Evolutionary conservation across 2,329 filamentous ascomycete species (phyloP), one percentile per base, ranked within the genome.

Genomic region (Acrocalymma vagum): DNA sequence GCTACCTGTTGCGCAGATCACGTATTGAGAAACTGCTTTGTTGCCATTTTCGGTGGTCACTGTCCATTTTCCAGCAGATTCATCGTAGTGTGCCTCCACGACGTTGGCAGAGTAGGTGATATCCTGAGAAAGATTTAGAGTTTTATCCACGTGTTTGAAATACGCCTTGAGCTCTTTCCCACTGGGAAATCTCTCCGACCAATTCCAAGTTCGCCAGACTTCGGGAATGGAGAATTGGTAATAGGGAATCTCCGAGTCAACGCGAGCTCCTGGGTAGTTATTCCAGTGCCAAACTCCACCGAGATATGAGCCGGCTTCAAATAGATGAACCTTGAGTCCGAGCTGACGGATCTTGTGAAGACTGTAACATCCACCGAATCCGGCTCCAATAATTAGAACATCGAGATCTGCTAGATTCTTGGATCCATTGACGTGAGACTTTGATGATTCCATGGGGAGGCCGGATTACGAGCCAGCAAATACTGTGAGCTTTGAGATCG

Each of bases 121-220:
- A 48, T 82, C 78, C 49, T 80, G 81, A 49, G 72, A 77, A 8
- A 83, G 59, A 10, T 71, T 59, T 8, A 80, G 53, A 1, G 74
- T 67, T 35, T 77, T 75, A 37, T 81, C 80, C n/a, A 80, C 72
- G 34, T 80, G 75, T 13, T 80, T 71, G 51, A 84, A 84, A 56
- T 84, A 84, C 2, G 53, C 56, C 8, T 74, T 69, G 1, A 84
- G 63, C 20, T 84, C 75, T 20, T 69, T 34, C 25, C 72, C 73
- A 8, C 55, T 68, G 1, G 78, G 77, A 33, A 77, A 81, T 34
- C 75, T 75, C 45, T 53, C 70, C 0, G 63, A 54, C 75, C 78
- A 84, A 24, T 67, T 79, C 78, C 78, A 83, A 1, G 71, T 42
- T 25, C 67, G 66, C 53, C 65, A 74, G 8, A 72, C 56, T 44